phyloP scores from a whole-genome alignment of 1,284 basidiomycete species.

The Trichosporon sp. region DNA sequence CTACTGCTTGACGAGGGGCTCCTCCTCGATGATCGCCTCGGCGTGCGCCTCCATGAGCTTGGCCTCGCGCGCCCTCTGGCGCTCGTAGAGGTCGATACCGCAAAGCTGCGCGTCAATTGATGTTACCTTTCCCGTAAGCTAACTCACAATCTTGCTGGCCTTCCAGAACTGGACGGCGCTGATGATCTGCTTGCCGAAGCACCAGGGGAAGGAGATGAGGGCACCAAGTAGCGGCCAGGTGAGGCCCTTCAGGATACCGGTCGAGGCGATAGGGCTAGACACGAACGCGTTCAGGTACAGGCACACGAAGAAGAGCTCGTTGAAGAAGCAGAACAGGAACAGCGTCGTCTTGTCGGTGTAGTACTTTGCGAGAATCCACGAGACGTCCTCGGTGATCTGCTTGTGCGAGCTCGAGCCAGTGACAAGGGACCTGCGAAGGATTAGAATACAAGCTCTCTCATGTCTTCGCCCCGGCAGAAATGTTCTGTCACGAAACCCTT shows the following conservation, averaged over 20 bases:
- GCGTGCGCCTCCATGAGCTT: background rate
- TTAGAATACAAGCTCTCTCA: too few relatives aligned
- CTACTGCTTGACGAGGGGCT: background rate
- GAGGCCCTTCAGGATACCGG: constrained; percentile 20
- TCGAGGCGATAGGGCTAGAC: constrained; percentile 45
- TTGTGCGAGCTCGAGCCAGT: constrained; percentile 94
- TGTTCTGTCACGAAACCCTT: background rate
- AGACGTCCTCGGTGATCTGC: constrained; percentile 81
- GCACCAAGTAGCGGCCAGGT: constrained; percentile 83
- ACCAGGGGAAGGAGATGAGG: constrained; percentile 63
- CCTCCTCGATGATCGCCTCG: constrained; percentile 1
- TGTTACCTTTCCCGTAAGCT: background rate
- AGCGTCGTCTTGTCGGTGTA: constrained; percentile 84
- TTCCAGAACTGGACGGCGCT: constrained; percentile 98
- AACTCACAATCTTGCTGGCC: constrained; percentile 73
- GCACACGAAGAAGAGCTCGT: constrained; percentile 94
- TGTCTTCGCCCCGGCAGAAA: background rate
- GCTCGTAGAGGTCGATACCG: constrained; percentile 78
- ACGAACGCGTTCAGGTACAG: constrained; percentile 93
- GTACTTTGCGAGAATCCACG: constrained; percentile 84
- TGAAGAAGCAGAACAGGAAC: constrained; percentile 92
- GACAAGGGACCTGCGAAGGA: constrained; percentile 66
- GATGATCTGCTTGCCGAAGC: constrained; percentile 82
- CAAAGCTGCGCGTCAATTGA: constrained; percentile 54
- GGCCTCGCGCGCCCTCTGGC: constrained; percentile 59